Evolutionary conservation across 2,329 filamentous ascomycete species (phyloP).

Genomic region (Amylocarpus encephaloides): DNA sequence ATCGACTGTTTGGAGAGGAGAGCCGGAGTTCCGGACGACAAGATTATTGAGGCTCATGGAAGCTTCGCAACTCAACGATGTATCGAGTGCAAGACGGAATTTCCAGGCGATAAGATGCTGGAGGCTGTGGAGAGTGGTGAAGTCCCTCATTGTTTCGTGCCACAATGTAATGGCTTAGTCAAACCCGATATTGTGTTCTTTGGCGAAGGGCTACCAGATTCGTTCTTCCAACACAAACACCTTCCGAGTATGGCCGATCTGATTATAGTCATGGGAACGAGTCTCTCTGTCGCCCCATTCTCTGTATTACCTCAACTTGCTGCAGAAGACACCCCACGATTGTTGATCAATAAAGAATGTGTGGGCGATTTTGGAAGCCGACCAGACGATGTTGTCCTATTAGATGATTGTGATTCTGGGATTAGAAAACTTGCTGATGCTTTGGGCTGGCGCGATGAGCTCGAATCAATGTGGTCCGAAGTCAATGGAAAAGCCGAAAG

Average conservation of each 20-base stretch:
- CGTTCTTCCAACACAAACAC: conserved; percentile 55
- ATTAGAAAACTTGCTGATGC: conserved; percentile 72
- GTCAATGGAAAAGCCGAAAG: conserved; percentile 55
- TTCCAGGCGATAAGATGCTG: conserved; percentile 68
- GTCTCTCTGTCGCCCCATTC: conserved; percentile 82
- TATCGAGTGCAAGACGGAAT: conserved; percentile 74
- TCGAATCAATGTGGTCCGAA: conserved; percentile 68
- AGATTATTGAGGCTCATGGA: conserved; percentile 89
- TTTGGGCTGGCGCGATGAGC: conserved; percentile 78
- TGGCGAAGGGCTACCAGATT: conserved; percentile 62
- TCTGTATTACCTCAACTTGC: conserved; percentile 68
- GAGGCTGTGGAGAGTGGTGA: conserved; percentile 57
- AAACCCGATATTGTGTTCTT: conserved; percentile 82
- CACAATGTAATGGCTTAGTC: conserved; percentile 65
- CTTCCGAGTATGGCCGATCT: conserved; percentile 63
- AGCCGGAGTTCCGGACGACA: conserved; percentile 74
- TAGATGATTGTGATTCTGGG: conserved; percentile 79
- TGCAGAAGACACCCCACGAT: conserved; percentile 56
- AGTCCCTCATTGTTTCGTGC: conserved; percentile 61
- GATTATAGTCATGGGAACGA: conserved; percentile 82
- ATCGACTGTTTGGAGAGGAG: conserved; percentile 90
- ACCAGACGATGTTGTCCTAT: conserved; percentile 74
- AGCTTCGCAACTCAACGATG: conserved; percentile 89
- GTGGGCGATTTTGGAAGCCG: conserved; percentile 74
- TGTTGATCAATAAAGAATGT: conserved; percentile 80